Base-by-base conservation (phyloP, 139 green algal species). In the Auxenochlorella protothecoides region DNA sequence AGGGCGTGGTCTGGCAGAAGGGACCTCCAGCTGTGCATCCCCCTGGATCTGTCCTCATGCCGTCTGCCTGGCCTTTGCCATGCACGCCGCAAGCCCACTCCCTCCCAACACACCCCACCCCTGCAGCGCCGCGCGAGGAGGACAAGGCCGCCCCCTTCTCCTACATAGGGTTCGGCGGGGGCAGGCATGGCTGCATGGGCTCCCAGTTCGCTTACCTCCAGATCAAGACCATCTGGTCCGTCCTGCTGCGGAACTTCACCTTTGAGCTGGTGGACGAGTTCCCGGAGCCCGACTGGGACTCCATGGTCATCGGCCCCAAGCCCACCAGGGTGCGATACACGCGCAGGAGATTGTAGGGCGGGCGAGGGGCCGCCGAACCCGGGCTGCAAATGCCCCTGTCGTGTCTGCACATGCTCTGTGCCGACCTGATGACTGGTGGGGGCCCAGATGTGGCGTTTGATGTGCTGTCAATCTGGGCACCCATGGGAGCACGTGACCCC, bases 141-240 rank as follows among this genome's bases (percentile, higher is more conserved):
- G 87, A 97, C 81, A 93, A 95, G 78, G 73, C 69, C 52, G 79
- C 75, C 68, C 85, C 83, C 8, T 97, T 96, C 71, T 81, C 79
- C 4, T 98, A 91, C 86, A 90, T 97, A 59, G 90, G 93, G 52
- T 99, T 99, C 83, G 95, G 95, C 53, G 91, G 88, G 14, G 95
- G 95, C 53, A 82, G 94, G 63, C 95, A 99, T 81, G 89, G 84
- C 10, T 99, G 95, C 93, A 96, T 99, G 83, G 95, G 95, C 63
- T 86, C 92, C 75, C 95, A 93, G 75, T 99, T 99, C 80, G 95
- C 93, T 0, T 97, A 96, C 87, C 81, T 97, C 72, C 90, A 97
- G 88, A 95, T 98, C 80, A 98, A 98, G 83, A 87, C 91, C 54
- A 96, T 99, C 75, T 96, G 88, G 94, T 89, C 74, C 68, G 80